Base-by-base conservation (phyloP, 306 rosid genomes). In the Corylus heterophylla region DNA sequence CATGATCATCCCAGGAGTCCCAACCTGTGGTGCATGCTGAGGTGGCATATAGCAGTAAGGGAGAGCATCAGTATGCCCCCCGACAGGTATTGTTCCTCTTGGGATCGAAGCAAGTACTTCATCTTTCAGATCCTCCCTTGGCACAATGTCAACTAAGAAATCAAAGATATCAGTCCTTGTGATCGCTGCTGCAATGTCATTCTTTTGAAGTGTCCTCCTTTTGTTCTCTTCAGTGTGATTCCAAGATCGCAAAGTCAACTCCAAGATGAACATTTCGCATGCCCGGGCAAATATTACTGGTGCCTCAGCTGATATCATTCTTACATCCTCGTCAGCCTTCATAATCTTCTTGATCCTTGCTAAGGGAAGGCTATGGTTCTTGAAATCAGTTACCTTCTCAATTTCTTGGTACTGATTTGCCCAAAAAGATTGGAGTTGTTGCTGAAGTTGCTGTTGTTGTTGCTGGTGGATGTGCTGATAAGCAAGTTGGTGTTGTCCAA, bases 261-360 rank as follows among this genome's bases (percentile, higher is more conserved):
- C 96, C 54, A 87, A 61, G 63, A 91, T 89, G 83, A 89, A 91
- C 93, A 91, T 91, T 74, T 91, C 96, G 37, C 93, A 89, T 7
- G 96, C 96, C 84, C 88, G 79, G 52, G 96, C 93, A 75, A 89
- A 89, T 75, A 89, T 85, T 18, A 89, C 89, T 0, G 91, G 93
- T 17, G 93, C 96, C 89, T 91, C 93, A 3, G 91, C 91, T 9
- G 96, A 89, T 86, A 89, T 91, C 93, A 89, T 87, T 74, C 90
- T 81, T 2, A 91, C 96, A 86, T 91, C 93, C 88, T 91, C 90
- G 64, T 91, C 93, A 5, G 90, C 96, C 83, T 89, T 91, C 93
- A 91, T 91, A 10, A 89, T 89, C 90, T 91, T 91, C 81, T 87
- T 91, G 82, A 91, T 91, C 84, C 93, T 86, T 63, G 95, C 92